Percentiles rank a stretch among this genome's conserved stretches.
These are phyloP conservation scores for Penicillium sp. DNA, from an alignment of 2,329 filamentous ascomycete genomes.

Conservation along the genomic window DNA sequence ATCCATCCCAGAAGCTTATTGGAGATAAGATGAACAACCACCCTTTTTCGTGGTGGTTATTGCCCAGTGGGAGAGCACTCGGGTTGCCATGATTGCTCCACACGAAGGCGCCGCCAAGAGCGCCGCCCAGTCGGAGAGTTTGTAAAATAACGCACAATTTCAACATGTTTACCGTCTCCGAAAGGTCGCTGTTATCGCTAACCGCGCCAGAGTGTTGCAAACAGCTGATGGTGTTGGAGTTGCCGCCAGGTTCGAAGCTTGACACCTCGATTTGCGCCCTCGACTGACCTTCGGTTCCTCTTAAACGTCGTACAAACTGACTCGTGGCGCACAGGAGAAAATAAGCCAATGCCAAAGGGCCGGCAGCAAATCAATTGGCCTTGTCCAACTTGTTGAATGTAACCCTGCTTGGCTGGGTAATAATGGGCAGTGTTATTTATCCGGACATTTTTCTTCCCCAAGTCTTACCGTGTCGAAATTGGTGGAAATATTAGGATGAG, in stretches of 20 bases:
- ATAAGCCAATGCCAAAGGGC: slow-evolving; percentile 28
- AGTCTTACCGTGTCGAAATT: slow-evolving; percentile 14
- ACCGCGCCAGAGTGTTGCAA: slow-evolving; percentile 9
- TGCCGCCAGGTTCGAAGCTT: slow-evolving; percentile 5
- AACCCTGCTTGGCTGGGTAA: slow-evolving; percentile 21
- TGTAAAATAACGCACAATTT: slow-evolving; percentile 21
- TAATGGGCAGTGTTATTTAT: slow-evolving; percentile 20
- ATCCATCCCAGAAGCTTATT: slow-evolving; percentile 15
- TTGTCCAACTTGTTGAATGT: slow-evolving; percentile 19
- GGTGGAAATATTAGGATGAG: slow-evolving; percentile 7
- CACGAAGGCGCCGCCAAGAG: slow-evolving; percentile 21
- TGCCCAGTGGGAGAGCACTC: neutral
- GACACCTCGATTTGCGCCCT: slow-evolving; percentile 6
- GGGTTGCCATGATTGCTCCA: slow-evolving; percentile 12
- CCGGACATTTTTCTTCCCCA: slow-evolving; percentile 15
- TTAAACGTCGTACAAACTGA: slow-evolving; percentile 13
- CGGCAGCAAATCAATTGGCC: slow-evolving; percentile 30
- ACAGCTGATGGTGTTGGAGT: neutral
- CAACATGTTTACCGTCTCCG: slow-evolving; percentile 1
- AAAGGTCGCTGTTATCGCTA: slow-evolving; percentile 12
- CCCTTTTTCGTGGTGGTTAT: neutral
- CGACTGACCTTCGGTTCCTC: slow-evolving; percentile 12
- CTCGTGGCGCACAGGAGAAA: slow-evolving; percentile 13
- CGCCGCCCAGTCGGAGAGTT: slow-evolving; percentile 15
- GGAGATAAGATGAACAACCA: slow-evolving; percentile 11